Base-by-base conservation (phyloP, 2,329 filamentous ascomycete genomes). In the Fusarium globosum region DNA sequence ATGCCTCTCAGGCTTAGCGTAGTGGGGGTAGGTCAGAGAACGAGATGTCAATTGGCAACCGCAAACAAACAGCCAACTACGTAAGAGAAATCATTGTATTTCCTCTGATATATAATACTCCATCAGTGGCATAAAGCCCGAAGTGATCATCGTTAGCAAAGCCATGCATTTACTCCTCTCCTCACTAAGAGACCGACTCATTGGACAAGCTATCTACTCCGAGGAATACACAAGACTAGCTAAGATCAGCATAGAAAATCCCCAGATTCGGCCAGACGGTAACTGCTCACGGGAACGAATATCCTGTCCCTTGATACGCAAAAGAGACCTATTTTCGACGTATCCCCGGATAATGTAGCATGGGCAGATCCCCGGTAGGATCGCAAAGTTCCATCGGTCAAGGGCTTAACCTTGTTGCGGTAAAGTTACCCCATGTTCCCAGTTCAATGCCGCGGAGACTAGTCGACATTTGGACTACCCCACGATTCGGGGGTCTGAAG, bases 391-490 rank as follows among this genome's bases (percentile, higher is more conserved):
- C 16, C 8, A 14, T 30, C 41, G 20, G n/a, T 16, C 38, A 45
- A 49, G 23, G 61, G 23, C 41, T 66, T 56, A 48, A 30, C 21
- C 38, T 42, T 35, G 15, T 36, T n/a, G 23, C 8, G 2, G 26
- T 33, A 23, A 30, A 20, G 35, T 41, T 21, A 46, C 61, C 61
- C 21, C 62, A 48, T 63, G 3, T n/a, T 28, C 21, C 26, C 12
- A n/a, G 4, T 4, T 18, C 18, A 21, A 67, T 33, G 7, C 65
- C 65, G 43, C 65, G 52, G 52, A 67, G 52, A 61, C 65, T 68
- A 67, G 62, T 67, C 65, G 11, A 61, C 15, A 67, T 60, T 36
- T 35, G 28, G 45, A 35, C 20, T 36, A 52, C 62, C 62, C 65
- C 62, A 59, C 39, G 38, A 51, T n/a, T 48, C 62, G 46, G 52